These are phyloP conservation scores for Fusarium protoensiforme DNA, from an alignment of 2,329 filamentous ascomycete species.

Conservation along the genomic window DNA sequence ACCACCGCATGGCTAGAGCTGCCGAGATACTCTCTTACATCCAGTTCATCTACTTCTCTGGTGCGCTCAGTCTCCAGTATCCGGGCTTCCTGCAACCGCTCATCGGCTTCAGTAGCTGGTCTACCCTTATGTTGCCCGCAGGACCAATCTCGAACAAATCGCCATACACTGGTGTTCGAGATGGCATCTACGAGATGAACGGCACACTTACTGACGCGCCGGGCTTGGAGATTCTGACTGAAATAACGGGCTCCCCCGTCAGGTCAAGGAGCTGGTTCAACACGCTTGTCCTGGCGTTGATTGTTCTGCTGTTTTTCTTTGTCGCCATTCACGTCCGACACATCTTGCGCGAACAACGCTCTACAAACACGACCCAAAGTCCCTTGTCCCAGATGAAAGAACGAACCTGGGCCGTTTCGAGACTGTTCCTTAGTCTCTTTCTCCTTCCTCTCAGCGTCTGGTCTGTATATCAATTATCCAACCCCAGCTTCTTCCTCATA, in stretches of 20 bases:
- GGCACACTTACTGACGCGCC: slow-evolving; percentile 65
- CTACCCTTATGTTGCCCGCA: slow-evolving; percentile 68
- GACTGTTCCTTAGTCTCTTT: slow-evolving; percentile 81
- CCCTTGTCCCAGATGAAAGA: slow-evolving; percentile 51
- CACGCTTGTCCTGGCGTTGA: slow-evolving; percentile 73
- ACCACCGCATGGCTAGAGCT: slow-evolving; percentile 1
- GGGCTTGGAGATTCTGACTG: slow-evolving; percentile 73
- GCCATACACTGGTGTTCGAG: slow-evolving; percentile 48
- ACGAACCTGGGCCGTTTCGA: slow-evolving; percentile 61
- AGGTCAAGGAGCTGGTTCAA: slow-evolving; percentile 75
- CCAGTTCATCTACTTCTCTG: slow-evolving; percentile 78
- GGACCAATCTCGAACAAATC: slow-evolving; percentile 37
- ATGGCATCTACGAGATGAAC: slow-evolving; percentile 74
- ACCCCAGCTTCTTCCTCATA: slow-evolving; percentile 20
- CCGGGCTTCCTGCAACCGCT: slow-evolving; percentile 80
- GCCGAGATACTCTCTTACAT: slow-evolving; percentile 76
- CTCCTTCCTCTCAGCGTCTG: slow-evolving; percentile 76
- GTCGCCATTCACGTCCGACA: slow-evolving; percentile 61
- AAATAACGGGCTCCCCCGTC: slow-evolving; percentile 73
- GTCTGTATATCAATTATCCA: slow-evolving; percentile 75
- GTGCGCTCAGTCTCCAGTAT: slow-evolving; percentile 74
- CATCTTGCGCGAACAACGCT: neutral
- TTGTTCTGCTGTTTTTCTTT: slow-evolving; percentile 67
- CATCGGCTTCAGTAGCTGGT: slow-evolving; percentile 75
- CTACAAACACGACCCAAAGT: accelerated